Evolutionary conservation across 2,329 filamentous ascomycete species (phyloP).

Genomic region (Sphaerostilbella broomeana): DNA sequence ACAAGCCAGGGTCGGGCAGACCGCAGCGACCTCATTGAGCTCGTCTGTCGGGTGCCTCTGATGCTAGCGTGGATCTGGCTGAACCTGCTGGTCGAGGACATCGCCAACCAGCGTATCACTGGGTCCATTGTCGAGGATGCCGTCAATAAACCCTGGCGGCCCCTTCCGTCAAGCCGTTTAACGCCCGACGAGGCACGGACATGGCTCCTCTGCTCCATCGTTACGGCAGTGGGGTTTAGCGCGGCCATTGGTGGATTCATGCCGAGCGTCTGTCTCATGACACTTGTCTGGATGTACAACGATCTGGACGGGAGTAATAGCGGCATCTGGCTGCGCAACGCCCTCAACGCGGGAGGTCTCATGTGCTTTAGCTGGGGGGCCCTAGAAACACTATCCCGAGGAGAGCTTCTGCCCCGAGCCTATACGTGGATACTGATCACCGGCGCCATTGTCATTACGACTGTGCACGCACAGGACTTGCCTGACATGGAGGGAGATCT

Average conservation of each 20-base stretch:
- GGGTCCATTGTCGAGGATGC: constrained; percentile 21
- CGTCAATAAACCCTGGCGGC: constrained; percentile 26
- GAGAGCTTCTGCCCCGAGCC: constrained; percentile 7
- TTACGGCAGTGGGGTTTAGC: constrained; percentile 15
- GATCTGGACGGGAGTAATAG: constrained; percentile 21
- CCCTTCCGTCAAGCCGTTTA: constrained; percentile 20
- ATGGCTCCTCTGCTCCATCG: constrained; percentile 19
- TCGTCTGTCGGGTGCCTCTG: constrained; percentile 6
- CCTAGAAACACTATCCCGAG: constrained; percentile 12
- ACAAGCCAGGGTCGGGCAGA: too few species aligned
- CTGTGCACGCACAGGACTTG: constrained; percentile 22
- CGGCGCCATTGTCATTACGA: constrained; percentile 18
- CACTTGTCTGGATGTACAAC: constrained; percentile 24
- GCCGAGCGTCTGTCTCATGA: constrained; percentile 18
- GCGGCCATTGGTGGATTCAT: constrained; percentile 11
- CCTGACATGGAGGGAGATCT: constrained; percentile 21
- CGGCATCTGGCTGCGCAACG: constrained; percentile 18
- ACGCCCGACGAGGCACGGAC: constrained; percentile 19
- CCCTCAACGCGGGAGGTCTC: constrained; percentile 21
- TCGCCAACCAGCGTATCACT: constrained; percentile 22
- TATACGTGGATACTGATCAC: constrained; percentile 19
- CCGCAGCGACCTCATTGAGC: not conserved
- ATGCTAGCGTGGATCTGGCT: constrained; percentile 21
- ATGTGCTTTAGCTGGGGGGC: constrained; percentile 24
- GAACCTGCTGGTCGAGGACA: constrained; percentile 21